Conservation (phyloP, 805 yeast species). For the Candida nitratophila region DNA sequence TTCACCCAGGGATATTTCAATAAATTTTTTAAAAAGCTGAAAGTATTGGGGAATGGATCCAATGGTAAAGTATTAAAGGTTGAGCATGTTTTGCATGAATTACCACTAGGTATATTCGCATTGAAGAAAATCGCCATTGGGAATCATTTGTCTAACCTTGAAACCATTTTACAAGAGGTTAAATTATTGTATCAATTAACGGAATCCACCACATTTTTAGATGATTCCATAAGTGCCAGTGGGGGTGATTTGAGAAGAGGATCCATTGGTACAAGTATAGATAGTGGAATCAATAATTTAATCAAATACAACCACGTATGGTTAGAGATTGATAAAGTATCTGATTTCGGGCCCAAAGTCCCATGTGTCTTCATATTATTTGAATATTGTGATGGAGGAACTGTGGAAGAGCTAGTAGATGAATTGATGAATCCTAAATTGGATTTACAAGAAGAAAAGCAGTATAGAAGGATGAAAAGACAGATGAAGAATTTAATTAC, state of each 20-base stretch:
- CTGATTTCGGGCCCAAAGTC: conserved; percentile 48
- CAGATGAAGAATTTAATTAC: conserved; percentile 1
- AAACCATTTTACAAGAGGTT: conserved; percentile 71
- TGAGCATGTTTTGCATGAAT: conserved; percentile 67
- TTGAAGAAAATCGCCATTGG: conserved; percentile 83
- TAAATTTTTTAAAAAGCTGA: conserved; percentile 57
- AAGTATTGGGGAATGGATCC: conserved; percentile 72
- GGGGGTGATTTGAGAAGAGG: too few species aligned
- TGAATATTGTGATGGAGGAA: conserved; percentile 88
- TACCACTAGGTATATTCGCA: conserved; percentile 74
- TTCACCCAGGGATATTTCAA: conserved; percentile 80
- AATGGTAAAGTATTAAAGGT: conserved; percentile 82
- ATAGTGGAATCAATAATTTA: conserved; percentile 40
- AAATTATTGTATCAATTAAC: conserved; percentile 54
- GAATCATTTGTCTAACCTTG: conserved; percentile 59
- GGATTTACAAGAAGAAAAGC: conserved; percentile 31
- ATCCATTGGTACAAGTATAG: conserved; percentile 5
- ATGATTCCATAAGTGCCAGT: too few species aligned
- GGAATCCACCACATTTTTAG: conserved; percentile 11
- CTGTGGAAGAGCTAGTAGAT: conserved; percentile 59
- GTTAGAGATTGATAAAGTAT: conserved; percentile 60
- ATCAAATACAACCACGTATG: conserved; percentile 88
- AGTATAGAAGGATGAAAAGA: conserved; percentile 18
- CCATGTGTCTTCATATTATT: conserved; percentile 69
- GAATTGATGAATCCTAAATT: conserved; percentile 29